Evolutionary conservation across 1,284 basidiomycete genomes (phyloP).

Genomic region (Cutaneotrichosporon sp.): DNA sequence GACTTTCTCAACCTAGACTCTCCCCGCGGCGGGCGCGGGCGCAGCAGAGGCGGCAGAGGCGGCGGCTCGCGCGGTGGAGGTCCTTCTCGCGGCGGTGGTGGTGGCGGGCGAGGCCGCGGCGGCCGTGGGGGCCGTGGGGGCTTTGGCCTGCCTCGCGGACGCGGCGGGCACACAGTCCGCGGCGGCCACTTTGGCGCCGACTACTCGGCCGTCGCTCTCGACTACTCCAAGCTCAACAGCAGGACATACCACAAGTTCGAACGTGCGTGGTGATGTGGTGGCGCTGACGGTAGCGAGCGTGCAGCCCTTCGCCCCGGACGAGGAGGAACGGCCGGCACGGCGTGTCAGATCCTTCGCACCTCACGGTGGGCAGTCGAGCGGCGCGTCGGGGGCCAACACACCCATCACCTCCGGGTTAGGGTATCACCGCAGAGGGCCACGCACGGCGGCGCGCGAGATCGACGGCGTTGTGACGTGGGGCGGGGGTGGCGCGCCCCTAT

Average conservation of each 20-base stretch:
- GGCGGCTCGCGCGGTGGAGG: slow-evolving; percentile 33
- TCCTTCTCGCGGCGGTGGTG: slow-evolving; percentile 23
- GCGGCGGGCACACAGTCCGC: slow-evolving; percentile 19
- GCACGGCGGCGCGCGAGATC: slow-evolving; percentile 15
- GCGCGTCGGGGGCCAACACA: slow-evolving; percentile 32
- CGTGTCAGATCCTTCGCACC: slow-evolving; percentile 3
- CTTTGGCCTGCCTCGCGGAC: slow-evolving; percentile 11
- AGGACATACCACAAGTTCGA: slow-evolving; percentile 44
- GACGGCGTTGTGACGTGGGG: slow-evolving; percentile 38
- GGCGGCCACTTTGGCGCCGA: slow-evolving; percentile 37
- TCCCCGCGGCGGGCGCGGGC: slow-evolving; percentile 21
- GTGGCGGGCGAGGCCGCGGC: slow-evolving; percentile 17
- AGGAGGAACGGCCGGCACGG: neutral
- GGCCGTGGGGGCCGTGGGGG: slow-evolving; percentile 18
- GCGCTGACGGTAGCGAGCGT: slow-evolving; percentile 20
- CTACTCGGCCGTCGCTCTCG: slow-evolving; percentile 46
- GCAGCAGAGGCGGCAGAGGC: slow-evolving; percentile 28
- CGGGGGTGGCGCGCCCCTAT: slow-evolving; percentile 46
- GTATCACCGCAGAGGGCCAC: slow-evolving; percentile 23
- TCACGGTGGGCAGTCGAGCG: slow-evolving; percentile 2
- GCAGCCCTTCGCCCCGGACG: slow-evolving; percentile 30
- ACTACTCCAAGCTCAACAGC: slow-evolving; percentile 43
- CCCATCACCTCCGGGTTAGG: slow-evolving; percentile 40
- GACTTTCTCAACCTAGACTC: slow-evolving; percentile 41
- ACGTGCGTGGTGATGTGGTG: slow-evolving; percentile 28